Evolutionary conservation across 1,284 basidiomycete genomes (phyloP), one percentile per base, ranked within the genome.

Genomic region (Retiboletus flavoniger): DNA sequence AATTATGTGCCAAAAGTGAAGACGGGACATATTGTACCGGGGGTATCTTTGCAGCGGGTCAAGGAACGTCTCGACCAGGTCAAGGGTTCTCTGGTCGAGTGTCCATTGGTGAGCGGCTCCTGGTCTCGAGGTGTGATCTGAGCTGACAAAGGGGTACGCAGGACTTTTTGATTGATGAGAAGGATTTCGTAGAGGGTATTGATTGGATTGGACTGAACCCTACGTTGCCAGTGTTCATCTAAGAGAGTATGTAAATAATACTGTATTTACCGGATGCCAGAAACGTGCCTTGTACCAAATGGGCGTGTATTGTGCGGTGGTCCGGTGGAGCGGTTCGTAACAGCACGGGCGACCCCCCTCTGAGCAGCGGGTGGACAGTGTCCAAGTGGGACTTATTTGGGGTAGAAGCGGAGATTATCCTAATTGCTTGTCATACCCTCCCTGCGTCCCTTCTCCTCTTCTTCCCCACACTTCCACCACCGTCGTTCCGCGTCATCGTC

Each of bases 81-180:
- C 53, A 79, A 74, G 62, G 89, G 89, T 34, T 76, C 85, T 10
- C 66, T 92, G n/a, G 89, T 92, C 3, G 89, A 91, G 63, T 82
- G 80, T 63, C 88, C 90, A 41, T 67, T 93, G 64, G 89, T 90
- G 59, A 54, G 67, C 34, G 35, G 3, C n/a, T n/a, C 38, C 41
- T 44, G 43, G 38, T 40, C 47, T 35, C 16, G 56, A 28, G 39
- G 35, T 54, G n/a, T 41, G 55, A 40, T 44, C 17, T 19, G 45
- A 4, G 34, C 55, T 70, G 44, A 68, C 44, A 28, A 32, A 11
- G 32, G 36, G 17, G 29, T 39, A 16, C 47, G 8, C 54, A 90
- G 87, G 86, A 93, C 68, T 93, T 93, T 79, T 74, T 93, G 57
- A 89, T 89, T 52, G 88, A 92, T 55, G 81, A 93, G 59, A 83